Base-by-base conservation (phyloP, 345 rosid species). In the Alliaria petiolata region DNA sequence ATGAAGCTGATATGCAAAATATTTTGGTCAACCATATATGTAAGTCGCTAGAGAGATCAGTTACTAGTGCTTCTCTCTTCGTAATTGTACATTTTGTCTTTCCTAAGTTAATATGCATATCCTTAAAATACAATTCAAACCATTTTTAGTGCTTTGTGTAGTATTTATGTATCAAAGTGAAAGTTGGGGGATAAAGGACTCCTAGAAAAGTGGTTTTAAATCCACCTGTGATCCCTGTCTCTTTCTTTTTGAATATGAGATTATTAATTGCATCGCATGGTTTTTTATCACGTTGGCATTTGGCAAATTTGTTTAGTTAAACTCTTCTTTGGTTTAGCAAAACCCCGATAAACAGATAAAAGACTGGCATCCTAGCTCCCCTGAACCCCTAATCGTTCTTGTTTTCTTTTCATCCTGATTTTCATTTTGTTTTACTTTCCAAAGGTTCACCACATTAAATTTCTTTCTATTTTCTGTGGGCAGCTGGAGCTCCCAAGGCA, bases 401-500 rank as follows among this genome's bases (percentile, higher is more conserved):
- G 26, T 36, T 30, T 45, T 53, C 4, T 39, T 47, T 26, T 42
- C 65, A 54, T 60, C 35, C 9, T 54, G 31, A 22, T 33, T 34
- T 22, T 56, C 9, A 33, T 19, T 42, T 1, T 42, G 38, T 50
- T 5, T 13, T 59, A 36, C 2, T 51, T 51, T 33, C 65, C 63
- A 61, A 44, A 67, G 14, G 36, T 50, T 57, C 53, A 58, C 51
- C 28, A 14, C 39, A 59, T 69, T 68, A 25, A 14, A 15, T 22
- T 49, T 42, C 3, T 0, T 49, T 40, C 33, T 58, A 31, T 65
- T 43, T 51, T 77, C 19, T 71, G 58, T 50, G 42, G 36, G 49
- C 89, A 92, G 99, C 79, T 95, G 96, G 99, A 95, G 84, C 87
- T 92, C 70, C 99, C 99, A 47, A 88, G 82, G 78, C 92, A 86